Conservation (phyloP, 768 basidiomycete species). For the Trametes gibbosa region DNA sequence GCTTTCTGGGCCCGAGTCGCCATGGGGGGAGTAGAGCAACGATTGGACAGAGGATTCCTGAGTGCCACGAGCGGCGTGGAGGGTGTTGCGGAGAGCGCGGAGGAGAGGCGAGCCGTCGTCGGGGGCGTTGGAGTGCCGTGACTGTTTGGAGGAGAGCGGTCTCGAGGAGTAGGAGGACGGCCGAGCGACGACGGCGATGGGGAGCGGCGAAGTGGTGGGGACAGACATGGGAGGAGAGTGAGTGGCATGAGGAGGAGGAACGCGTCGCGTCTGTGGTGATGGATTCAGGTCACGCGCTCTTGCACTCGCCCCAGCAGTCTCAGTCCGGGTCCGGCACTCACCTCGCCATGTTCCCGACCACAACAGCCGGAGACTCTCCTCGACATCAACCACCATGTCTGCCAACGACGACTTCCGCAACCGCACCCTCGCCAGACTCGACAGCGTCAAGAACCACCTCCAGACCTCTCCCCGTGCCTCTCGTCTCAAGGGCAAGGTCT, state of each 20-base stretch:
- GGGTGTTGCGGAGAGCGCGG: conserved; percentile 54
- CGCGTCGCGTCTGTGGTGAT: neutral
- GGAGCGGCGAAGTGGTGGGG: neutral
- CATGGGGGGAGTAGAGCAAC: neutral
- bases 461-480: conserved; percentile 47
- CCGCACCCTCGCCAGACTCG: conserved; percentile 62
- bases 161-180: neutral
- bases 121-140: conserved; percentile 12
- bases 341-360: neutral
- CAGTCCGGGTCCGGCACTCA: neutral
- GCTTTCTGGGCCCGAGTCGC: neutral
- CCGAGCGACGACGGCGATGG: neutral
- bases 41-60: conserved; percentile 2
- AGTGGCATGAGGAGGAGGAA: neutral
- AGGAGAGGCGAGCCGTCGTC: conserved; percentile 41
- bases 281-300: too few relatives aligned
- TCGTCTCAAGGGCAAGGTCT: conserved; percentile 74
- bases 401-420: conserved; percentile 49
- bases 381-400: conserved; percentile 8
- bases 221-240: neutral
- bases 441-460: conserved; percentile 69
- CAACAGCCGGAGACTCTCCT: neutral
- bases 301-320: too few relatives aligned
- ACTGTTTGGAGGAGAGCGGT: neutral
- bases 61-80: conserved; percentile 42